A percentile compares a stretch with the other conserved stretches of the same genome.
phyloP scores from a whole-genome alignment of 208 protist genomes.

The Acanthamoeba polyphaga region DNA sequence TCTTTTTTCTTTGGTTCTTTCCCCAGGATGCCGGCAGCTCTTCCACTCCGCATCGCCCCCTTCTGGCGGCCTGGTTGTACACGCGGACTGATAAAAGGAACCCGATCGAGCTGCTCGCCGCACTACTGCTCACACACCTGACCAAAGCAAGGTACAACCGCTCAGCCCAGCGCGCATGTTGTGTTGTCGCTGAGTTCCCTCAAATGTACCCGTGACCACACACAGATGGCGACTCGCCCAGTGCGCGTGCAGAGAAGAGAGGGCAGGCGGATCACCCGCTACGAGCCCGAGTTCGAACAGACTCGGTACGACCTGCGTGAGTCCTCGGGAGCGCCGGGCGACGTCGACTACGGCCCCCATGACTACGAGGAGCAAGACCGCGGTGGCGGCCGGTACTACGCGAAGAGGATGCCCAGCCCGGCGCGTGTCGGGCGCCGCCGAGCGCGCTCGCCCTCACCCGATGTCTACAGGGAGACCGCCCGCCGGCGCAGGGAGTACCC shows the following conservation, averaged over 20 bases:
- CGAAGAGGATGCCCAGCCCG: not conserved
- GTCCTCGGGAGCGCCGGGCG: too few species aligned
- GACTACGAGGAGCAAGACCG: not conserved
- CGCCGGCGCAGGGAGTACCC: not conserved
- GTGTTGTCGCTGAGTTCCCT: too few species aligned
- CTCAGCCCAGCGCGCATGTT: too few species aligned
- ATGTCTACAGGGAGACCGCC: not conserved
- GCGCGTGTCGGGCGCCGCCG: not conserved
- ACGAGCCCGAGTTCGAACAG: not conserved
- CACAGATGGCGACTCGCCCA: not conserved
- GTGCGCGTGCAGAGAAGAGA: not conserved
- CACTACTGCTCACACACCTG: too few species aligned
- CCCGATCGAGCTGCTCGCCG: too few species aligned
- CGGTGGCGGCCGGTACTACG: not conserved
- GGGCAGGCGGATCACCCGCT: not conserved
- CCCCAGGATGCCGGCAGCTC: not conserved
- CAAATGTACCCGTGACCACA: too few species aligned
- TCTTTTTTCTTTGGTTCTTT: not conserved
- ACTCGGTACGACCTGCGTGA: not conserved
- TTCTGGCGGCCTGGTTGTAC: not conserved
- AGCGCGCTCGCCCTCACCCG: not conserved
- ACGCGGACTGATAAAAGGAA: too few species aligned
- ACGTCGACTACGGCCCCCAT: not conserved
- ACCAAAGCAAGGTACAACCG: too few species aligned
- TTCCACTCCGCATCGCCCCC: too few species aligned